These are phyloP conservation scores for Iberis amara DNA, from an alignment of 441 rosid genomes.

Conservation along the genomic window DNA sequence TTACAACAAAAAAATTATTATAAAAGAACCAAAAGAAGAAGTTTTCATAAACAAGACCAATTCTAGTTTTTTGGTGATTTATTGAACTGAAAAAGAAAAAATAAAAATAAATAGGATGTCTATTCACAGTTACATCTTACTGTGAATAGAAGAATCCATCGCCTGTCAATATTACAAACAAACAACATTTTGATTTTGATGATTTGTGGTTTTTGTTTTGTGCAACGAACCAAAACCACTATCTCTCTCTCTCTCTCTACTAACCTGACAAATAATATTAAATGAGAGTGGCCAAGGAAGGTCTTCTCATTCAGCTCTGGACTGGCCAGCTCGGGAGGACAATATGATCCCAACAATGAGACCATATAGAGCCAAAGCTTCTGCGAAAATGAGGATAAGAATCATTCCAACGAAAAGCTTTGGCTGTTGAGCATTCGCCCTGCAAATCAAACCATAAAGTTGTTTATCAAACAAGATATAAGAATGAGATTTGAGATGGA, in stretches of 20 bases:
- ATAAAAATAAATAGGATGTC: constrained; percentile 2
- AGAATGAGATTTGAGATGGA: too few relatives aligned
- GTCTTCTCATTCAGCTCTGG: constrained; percentile 62
- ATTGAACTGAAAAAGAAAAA: constrained; percentile 14
- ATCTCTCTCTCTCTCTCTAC: too few relatives aligned
- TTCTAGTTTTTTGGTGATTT: constrained; percentile 20
- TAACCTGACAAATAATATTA: constrained; percentile 24
- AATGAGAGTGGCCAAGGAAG: background rate
- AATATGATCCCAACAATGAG: constrained; percentile 80
- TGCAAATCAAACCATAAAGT: constrained; percentile 29
- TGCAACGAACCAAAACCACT: too few relatives aligned
- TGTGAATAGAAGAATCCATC: too few relatives aligned
- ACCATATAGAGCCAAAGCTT: constrained; percentile 78
- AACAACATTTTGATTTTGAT: too few relatives aligned
- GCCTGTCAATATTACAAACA: constrained; percentile 24
- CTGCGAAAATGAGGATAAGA: constrained; percentile 78
- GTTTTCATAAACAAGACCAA: too few relatives aligned
- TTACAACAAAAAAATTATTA: too few relatives aligned
- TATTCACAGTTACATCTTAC: constrained; percentile 19
- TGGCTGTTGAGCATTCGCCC: constrained; percentile 85
- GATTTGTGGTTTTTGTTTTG: too few relatives aligned
- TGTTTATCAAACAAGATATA: constrained; percentile 9
- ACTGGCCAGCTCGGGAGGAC: constrained; percentile 87
- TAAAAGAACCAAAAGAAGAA: too few relatives aligned
- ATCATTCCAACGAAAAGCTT: constrained; percentile 87